Base-by-base conservation (phyloP, 1,284 basidiomycete species). In the Ustilago xerochloae region DNA sequence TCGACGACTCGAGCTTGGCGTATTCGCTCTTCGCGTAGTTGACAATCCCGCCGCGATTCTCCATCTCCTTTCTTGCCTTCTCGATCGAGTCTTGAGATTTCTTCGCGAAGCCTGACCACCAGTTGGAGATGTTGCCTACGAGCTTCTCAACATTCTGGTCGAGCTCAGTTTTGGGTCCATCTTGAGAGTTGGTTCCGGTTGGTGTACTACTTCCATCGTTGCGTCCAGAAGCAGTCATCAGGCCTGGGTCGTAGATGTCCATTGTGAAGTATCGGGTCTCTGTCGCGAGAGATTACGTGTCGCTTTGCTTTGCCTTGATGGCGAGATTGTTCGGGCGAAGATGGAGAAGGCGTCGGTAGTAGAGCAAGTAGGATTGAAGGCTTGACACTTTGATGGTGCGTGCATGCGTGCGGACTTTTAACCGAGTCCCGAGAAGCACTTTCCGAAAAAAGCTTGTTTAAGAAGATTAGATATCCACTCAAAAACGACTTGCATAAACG, bases 71-170 rank as follows among this genome's bases (percentile, higher is more conserved):
- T 20, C 76, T 61, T 3, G 78, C 80, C 15, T 66, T 61, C 6
- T 54, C 45, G 9, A 82, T 54, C 2, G 68, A 64, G 32, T 75
- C 69, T 39, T 78, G 74, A 2, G 80, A 81, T 65, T 80, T 80
- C 30, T 80, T 75, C 49, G 68, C 76, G 16, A 84, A 58, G 30
- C 76, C 79, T 15, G 54, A 64, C 80, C 80, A 84, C 82, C 82
- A 84, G 13, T 58, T 72, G 8, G 78, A 78, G 36, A 84, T 66
- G 36, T 77, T 75, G 12, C 77, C 74, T 0, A 81, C 79, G 20
- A 82, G 48, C 59, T 81, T 74, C 29, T 71, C 64, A 10, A 84
- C 80, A 18, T 79, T 76, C 28, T 76, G 65, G 43, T 84, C 80
- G 32, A 83, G 63, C 12, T 79, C 67, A 12, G 76, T 70, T 33